A percentile compares a stretch with the other conserved stretches of the same genome.
Conservation (phyloP, 2,329 filamentous ascomycete species). For the Talaromyces sp. region DNA sequence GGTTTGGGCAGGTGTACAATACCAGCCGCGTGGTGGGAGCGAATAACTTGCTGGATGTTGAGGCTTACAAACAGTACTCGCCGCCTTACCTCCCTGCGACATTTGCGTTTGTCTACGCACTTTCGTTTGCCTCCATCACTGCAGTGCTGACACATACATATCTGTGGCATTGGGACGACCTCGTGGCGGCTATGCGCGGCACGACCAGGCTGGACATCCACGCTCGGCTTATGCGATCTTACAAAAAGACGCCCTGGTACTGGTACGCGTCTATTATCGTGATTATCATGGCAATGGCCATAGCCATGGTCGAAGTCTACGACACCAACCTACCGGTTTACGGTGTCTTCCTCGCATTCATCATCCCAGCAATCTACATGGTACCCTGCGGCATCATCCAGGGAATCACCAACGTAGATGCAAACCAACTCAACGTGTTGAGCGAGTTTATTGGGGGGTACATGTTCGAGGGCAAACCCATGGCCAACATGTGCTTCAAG, state of each 20-base stretch:
- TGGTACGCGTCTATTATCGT: constrained; percentile 39
- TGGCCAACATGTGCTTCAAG: constrained; percentile 45
- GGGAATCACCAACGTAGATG: constrained; percentile 40
- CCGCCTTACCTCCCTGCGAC: constrained; percentile 58
- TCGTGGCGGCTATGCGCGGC: constrained; percentile 23
- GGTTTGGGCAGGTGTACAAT: constrained; percentile 55
- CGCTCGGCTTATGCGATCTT: constrained; percentile 34
- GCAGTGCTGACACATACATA: constrained; percentile 37
- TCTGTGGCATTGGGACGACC: constrained; percentile 25
- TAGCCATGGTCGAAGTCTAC: constrained; percentile 37
- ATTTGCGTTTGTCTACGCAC: constrained; percentile 49
- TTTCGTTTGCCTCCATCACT: constrained; percentile 60
- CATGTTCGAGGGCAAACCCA: constrained; percentile 39
- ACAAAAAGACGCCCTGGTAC: constrained; percentile 37
- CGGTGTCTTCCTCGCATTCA: constrained; percentile 37
- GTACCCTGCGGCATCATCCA: constrained; percentile 42
- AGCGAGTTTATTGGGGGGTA: constrained; percentile 43
- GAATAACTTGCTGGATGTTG: constrained; percentile 52
- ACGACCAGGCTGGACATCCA: constrained; percentile 40
- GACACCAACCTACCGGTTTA: constrained; percentile 40
- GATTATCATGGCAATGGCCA: constrained; percentile 23
- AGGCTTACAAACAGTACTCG: constrained; percentile 58
- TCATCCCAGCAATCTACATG: constrained; percentile 40
- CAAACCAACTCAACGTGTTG: constrained; percentile 41
- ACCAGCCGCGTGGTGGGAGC: constrained; percentile 52